Percentiles rank a stretch among this genome's conserved stretches.
Conservation (phyloP, 2,329 filamentous ascomycete species). For the Phialophora expanda region DNA sequence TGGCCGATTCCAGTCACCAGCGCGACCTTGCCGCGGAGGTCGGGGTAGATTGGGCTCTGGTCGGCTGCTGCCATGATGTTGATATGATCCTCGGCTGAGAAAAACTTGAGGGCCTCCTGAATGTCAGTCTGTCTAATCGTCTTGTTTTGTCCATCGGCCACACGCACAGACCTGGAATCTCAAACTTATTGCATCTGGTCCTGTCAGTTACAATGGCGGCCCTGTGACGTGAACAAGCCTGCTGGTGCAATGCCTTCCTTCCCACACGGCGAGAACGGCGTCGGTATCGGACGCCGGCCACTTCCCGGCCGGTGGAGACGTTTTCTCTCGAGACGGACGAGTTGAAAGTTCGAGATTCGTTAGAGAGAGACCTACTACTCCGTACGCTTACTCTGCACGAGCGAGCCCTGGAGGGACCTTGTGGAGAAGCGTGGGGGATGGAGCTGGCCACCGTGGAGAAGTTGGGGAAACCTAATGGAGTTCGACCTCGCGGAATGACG, state of each 20-base stretch:
- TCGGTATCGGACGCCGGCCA: conserved; percentile 1
- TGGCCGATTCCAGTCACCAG: conserved; percentile 34
- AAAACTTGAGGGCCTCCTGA: not conserved
- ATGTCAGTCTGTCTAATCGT: not conserved
- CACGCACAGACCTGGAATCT: not conserved
- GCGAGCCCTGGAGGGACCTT: not conserved
- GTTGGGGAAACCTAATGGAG: not conserved
- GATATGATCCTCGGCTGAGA: not conserved
- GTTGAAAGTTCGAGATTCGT: not conserved
- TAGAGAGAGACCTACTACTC: not conserved
- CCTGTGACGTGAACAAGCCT: not conserved
- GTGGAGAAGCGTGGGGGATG: conserved; percentile 9
- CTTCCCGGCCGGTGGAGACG: conserved; percentile 1
- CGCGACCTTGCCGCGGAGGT: conserved; percentile 28
- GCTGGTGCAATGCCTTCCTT: not conserved
- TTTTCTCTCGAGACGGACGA: not conserved
- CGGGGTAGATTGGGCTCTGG: conserved; percentile 26
- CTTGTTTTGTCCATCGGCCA: not conserved
- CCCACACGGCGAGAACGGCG: conserved; percentile 4
- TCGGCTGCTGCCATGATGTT: conserved; percentile 10
- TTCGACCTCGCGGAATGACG: not conserved
- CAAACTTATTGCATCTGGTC: not conserved
- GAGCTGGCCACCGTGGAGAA: conserved; percentile 5
- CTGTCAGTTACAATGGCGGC: not conserved
- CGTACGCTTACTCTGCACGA: not conserved